A percentile compares a stretch with the other conserved stretches of the same genome.
Evolutionary conservation across 2,329 filamentous ascomycete genomes (phyloP).

Genomic region (Colletotrichum sojae): DNA sequence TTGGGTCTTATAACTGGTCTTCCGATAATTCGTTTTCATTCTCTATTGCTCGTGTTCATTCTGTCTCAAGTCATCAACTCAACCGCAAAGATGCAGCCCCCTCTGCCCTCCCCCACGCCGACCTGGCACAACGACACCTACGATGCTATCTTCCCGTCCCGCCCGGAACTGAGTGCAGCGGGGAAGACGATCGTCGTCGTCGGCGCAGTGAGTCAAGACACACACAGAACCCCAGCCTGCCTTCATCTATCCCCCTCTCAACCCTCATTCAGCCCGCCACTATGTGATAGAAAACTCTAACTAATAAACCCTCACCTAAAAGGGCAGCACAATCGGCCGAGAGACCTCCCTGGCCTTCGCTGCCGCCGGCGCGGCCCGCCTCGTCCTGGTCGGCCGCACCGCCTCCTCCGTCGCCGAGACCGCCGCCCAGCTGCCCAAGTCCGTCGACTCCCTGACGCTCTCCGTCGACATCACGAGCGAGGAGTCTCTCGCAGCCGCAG

Average conservation of each 20-base stretch:
- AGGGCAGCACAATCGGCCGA: constrained; percentile 70
- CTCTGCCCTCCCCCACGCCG: constrained; percentile 41
- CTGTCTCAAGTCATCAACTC: not conserved
- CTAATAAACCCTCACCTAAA: not conserved
- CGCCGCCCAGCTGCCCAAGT: constrained; percentile 42
- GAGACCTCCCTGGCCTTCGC: constrained; percentile 74
- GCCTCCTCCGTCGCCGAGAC: constrained; percentile 46
- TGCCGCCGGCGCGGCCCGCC: constrained; percentile 53
- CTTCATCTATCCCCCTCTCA: not conserved
- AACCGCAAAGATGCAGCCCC: constrained; percentile 32
- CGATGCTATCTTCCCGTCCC: constrained; percentile 53
- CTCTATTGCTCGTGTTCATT: not conserved
- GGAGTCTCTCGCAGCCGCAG: constrained; percentile 18
- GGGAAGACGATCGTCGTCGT: constrained; percentile 73
- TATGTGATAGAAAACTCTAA: constrained; percentile 6
- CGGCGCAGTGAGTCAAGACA: constrained; percentile 65
- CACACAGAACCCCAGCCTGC: not conserved
- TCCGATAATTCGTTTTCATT: not conserved
- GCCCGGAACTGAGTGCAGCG: constrained; percentile 55
- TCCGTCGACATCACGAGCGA: constrained; percentile 31
- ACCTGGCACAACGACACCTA: constrained; percentile 54
- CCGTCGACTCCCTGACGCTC: constrained; percentile 15
- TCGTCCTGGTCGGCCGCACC: constrained; percentile 58
- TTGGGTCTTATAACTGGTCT: not conserved
- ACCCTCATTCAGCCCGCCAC: too few species aligned